Conservation (phyloP, 148 eudicot genomes). For the Talinum fruticosum region DNA sequence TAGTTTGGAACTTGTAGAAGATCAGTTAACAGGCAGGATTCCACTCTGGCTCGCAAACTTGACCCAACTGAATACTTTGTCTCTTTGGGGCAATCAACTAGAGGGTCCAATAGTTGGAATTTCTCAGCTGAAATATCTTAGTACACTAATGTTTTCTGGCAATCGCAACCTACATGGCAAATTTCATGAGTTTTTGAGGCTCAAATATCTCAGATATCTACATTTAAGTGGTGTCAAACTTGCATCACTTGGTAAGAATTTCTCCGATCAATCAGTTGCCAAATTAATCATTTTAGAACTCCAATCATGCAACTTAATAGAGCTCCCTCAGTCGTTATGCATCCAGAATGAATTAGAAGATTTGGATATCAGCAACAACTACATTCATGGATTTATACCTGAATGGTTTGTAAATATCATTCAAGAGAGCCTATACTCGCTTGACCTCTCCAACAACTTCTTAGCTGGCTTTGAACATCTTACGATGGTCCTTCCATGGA, state of each 20-base stretch:
- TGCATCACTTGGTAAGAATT: neutral
- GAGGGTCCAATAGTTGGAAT: too few relatives aligned
- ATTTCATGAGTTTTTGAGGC: neutral
- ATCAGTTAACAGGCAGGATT: too few relatives aligned
- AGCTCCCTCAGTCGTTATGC: constrained; percentile 3
- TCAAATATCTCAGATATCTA: neutral
- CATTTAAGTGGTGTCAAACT: neutral
- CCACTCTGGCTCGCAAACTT: too few relatives aligned
- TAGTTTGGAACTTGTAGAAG: too few relatives aligned
- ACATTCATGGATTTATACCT: constrained; percentile 28
- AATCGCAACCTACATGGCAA: neutral
- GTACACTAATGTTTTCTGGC: too few relatives aligned
- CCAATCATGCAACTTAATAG: constrained; percentile 8
- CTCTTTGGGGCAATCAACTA: too few relatives aligned
- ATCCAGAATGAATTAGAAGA: neutral
- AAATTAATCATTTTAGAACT: neutral
- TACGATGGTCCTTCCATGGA: constrained; percentile 14
- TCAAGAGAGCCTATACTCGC: neutral
- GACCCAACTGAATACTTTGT: too few relatives aligned
- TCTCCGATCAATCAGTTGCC: neutral
- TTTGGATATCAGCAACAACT: constrained; percentile 6
- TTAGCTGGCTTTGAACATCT: constrained; percentile 3
- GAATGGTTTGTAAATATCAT: constrained; percentile 7
- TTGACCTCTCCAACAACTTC: neutral
- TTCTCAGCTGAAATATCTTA: too few relatives aligned